Percentiles rank a stretch among this genome's conserved stretches.
Evolutionary conservation across 352 stramenopile species (phyloP).

Genomic region (Aphanomyces astaci): DNA sequence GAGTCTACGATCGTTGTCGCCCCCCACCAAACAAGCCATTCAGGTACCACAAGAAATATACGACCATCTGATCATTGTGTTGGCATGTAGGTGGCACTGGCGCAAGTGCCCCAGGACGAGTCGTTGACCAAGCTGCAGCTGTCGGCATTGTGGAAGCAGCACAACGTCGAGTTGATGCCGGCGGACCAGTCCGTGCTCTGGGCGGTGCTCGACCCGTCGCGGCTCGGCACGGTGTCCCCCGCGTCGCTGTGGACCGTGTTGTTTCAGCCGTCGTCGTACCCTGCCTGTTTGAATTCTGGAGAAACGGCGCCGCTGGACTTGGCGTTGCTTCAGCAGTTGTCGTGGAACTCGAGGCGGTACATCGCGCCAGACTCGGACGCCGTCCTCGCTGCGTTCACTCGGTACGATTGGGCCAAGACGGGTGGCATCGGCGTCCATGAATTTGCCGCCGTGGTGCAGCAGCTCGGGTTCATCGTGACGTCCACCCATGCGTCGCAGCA

Average conservation of each 20-base stretch:
- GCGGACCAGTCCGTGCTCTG: constrained; percentile 9
- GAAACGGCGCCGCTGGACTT: constrained; percentile 33
- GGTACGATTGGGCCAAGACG: constrained; percentile 53
- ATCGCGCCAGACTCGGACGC: constrained; percentile 30
- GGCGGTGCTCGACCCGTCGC: neutral
- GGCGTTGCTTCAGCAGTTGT: constrained; percentile 37
- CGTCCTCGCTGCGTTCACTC: constrained; percentile 44
- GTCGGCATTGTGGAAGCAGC: constrained; percentile 21
- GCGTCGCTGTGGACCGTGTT: neutral
- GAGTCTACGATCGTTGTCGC: neutral
- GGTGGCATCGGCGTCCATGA: constrained; percentile 39
- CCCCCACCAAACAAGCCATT: neutral
- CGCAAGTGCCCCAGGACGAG: neutral
- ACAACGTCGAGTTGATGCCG: constrained; percentile 12
- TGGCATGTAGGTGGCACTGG: constrained; percentile 6
- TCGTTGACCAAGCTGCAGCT: constrained; percentile 7
- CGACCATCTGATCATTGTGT: neutral
- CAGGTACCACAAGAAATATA: neutral
- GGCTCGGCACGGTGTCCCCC: neutral
- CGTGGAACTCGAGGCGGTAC: constrained; percentile 45
- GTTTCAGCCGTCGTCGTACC: neutral
- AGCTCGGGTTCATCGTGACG: constrained; percentile 40
- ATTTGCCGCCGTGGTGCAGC: constrained; percentile 37
- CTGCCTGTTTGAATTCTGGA: neutral
- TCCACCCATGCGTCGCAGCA: constrained; percentile 37